phyloP scores from a whole-genome alignment of 805 yeast genomes.

The Wickerhamia fluorescens region DNA sequence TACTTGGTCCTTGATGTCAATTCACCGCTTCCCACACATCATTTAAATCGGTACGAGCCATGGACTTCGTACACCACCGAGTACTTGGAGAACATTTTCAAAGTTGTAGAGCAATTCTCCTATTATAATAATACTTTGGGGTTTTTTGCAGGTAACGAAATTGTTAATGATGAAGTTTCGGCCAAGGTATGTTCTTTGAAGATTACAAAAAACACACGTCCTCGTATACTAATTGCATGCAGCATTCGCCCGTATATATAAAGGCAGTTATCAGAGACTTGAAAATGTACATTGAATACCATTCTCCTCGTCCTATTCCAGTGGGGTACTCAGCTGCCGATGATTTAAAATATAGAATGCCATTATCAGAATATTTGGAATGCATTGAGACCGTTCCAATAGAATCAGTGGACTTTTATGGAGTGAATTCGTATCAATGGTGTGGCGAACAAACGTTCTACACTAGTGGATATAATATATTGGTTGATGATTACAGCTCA shows the following conservation, averaged over 20 bases:
- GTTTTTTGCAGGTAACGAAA: slow-evolving; percentile 88
- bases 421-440: slow-evolving; percentile 78
- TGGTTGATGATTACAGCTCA: slow-evolving; percentile 62
- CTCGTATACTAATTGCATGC: not conserved
- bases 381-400: slow-evolving; percentile 50
- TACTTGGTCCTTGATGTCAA: slow-evolving; percentile 87
- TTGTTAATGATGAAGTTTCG: slow-evolving; percentile 73
- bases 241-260: slow-evolving; percentile 61
- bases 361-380: slow-evolving; percentile 74
- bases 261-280: slow-evolving; percentile 78
- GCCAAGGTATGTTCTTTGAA: slow-evolving; percentile 27
- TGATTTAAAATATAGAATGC: slow-evolving; percentile 67
- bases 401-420: slow-evolving; percentile 71
- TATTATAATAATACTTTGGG: slow-evolving; percentile 84
- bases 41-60: slow-evolving; percentile 85
- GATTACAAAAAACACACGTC: slow-evolving; percentile 1
- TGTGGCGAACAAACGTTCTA: slow-evolving; percentile 82
- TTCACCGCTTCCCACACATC: slow-evolving; percentile 73
- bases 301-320: slow-evolving; percentile 65
- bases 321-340: slow-evolving; percentile 98
- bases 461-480: slow-evolving; percentile 60
- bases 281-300: slow-evolving; percentile 56
- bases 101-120: slow-evolving; percentile 74
- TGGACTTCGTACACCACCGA: slow-evolving; percentile 75
- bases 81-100: slow-evolving; percentile 71